A percentile compares a stretch with the other conserved stretches of the same genome.
These are phyloP conservation scores for Annulohypoxylon moriforme DNA, from an alignment of 495 filamentous ascomycete genomes.

Conservation along the genomic window DNA sequence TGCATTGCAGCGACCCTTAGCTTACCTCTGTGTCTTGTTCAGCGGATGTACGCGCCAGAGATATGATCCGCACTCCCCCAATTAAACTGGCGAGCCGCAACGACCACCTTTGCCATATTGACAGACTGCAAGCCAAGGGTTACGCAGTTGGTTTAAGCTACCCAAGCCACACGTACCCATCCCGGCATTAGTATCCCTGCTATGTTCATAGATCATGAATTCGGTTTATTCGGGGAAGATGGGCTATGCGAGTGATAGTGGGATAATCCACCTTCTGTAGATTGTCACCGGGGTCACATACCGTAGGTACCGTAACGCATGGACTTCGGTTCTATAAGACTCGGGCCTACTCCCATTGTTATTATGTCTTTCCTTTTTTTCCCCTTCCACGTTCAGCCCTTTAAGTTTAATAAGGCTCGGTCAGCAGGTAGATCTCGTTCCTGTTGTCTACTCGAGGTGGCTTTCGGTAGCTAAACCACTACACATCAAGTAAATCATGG, in stretches of 20 bases:
- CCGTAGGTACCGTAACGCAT: neutral
- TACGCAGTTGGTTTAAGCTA: conserved; percentile 24
- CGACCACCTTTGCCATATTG: conserved; percentile 27
- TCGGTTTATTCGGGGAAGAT: conserved; percentile 18
- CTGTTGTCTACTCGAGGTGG: conserved; percentile 15
- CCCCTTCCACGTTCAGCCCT: conserved; percentile 19
- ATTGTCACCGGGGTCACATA: conserved; percentile 22
- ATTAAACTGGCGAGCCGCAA: conserved; percentile 43
- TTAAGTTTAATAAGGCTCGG: conserved; percentile 6
- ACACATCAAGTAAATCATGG: conserved; percentile 33
- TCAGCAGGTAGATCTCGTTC: conserved; percentile 17
- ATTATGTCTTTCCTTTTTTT: conserved; percentile 14
- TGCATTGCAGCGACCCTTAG: conserved; percentile 43
- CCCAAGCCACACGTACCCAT: conserved; percentile 23
- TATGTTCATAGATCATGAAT: conserved; percentile 21
- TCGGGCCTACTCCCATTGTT: conserved; percentile 27
- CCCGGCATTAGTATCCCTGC: conserved; percentile 37
- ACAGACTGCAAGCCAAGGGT: conserved; percentile 29
- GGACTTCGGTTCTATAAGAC: conserved; percentile 42
- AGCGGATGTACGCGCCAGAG: conserved; percentile 22
- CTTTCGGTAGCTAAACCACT: conserved; percentile 14
- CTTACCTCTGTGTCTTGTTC: conserved; percentile 23
- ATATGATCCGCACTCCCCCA: conserved; percentile 24
- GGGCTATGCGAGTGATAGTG: conserved; percentile 25
- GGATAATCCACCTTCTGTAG: conserved; percentile 21